phyloP scores from a whole-genome alignment of 768 basidiomycete species.

The Mycena belliarum region DNA sequence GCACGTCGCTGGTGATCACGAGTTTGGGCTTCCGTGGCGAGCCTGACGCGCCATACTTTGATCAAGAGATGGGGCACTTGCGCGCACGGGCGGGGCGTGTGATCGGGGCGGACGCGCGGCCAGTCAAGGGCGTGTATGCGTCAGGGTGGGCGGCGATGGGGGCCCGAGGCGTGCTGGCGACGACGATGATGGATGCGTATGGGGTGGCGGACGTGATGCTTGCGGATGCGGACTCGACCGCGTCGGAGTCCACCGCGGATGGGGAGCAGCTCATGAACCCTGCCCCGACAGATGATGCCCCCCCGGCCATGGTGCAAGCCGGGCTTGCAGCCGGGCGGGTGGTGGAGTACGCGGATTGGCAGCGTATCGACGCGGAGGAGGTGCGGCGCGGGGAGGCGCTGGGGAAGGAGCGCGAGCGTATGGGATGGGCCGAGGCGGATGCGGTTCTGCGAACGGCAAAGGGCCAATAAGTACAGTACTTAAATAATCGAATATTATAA shows the following conservation, averaged over 20 bases:
- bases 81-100: conserved; percentile 10
- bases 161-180: conserved; percentile 87
- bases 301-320: conserved; percentile 44
- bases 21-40: conserved; percentile 86
- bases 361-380: conserved; percentile 72
- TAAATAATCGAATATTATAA: no score
- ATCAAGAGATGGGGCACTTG: conserved; percentile 55
- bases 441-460: conserved; percentile 26
- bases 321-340: conserved; percentile 47
- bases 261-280: conserved; percentile 34
- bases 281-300: conserved; percentile 46
- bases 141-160: conserved; percentile 94
- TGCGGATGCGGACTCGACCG: conserved; percentile 40
- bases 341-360: conserved; percentile 75
- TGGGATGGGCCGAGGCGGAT: conserved; percentile 64
- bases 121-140: conserved; percentile 73
- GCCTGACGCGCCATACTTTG: conserved; percentile 58
- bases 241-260: conserved; percentile 9
- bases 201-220: conserved; percentile 72
- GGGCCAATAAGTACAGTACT: no score
- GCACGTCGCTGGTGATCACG: conserved; percentile 81
- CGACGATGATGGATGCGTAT: conserved; percentile 93
- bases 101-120: conserved; percentile 26
- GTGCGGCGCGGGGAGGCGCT: conserved; percentile 49
- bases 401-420: conserved; percentile 78